Evolutionary conservation across 2,329 filamentous ascomycete species (phyloP), one percentile per base, ranked within the genome.

Genomic region (Hymenoscyphus fraxineus): DNA sequence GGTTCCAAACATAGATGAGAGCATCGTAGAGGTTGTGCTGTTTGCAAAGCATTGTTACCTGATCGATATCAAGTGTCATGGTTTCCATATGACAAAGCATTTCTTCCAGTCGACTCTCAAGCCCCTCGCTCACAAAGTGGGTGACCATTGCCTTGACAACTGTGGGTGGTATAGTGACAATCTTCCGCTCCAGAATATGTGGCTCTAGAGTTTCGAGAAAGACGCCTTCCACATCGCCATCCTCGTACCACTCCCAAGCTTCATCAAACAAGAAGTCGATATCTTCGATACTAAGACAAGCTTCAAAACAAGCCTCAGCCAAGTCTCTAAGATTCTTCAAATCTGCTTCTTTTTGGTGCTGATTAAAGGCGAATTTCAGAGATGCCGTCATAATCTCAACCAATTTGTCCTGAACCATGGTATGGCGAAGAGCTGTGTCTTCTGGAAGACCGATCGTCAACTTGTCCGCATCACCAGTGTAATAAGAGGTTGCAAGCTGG

Each of bases 1-100:
- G 89, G 66, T 96, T 98, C 95, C 95, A 99, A 63, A 99, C 91
- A 75, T 98, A 97, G 55, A 96, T 93, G 64, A 97, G 85, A 1
- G 95, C 96, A 77, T 99, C 96, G 74, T 97, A 99, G 3, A 99
- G 83, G 69, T 90, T 87, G 76, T 98, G 88, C 74, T 94, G 89
- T 76, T 95, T 96, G 82, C 95, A 99, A 31, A 99, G 81, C 13
- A 85, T 84, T 0, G 94, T 97, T 64, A 96, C 87, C 76, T 98
- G 92, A 75, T 99, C 94, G 70, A 99, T 88, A 75, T 99, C 96
- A 74, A 99, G 88, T 0, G 93, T 97, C 15, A 86, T 82, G 1
- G 94, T 96, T 72, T 97, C 90, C 78, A 99, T 89, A 68, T 94
- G 89, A 75, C 94, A 98, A 39, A 99, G 90, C 76, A 98, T 90